Conservation (phyloP, 73 alveolate genomes). For the Tetrahymena borealis region DNA sequence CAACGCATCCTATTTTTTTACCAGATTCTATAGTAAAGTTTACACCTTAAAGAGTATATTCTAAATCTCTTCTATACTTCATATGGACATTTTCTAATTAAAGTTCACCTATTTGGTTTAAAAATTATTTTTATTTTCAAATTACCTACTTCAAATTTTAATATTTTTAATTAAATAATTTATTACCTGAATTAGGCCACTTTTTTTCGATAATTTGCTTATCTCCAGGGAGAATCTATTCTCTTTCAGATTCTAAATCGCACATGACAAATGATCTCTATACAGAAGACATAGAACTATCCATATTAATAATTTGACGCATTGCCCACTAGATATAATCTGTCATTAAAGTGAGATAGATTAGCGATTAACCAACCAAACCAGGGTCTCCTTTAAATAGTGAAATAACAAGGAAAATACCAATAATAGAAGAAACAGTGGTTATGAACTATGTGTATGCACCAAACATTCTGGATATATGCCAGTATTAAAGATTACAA, state of each 20-base stretch:
- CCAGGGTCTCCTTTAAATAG: not conserved
- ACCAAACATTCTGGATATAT: not conserved
- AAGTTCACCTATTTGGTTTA: slow-evolving; percentile 3
- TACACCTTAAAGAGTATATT: slow-evolving; percentile 9
- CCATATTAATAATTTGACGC: not conserved
- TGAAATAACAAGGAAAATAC: not conserved
- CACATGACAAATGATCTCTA: not conserved
- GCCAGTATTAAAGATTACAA: not conserved
- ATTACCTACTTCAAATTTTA: not conserved
- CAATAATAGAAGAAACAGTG: not conserved
- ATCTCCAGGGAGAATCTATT: not conserved
- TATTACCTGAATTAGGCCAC: not conserved
- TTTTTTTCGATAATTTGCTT: not conserved
- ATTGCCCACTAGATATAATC: not conserved
- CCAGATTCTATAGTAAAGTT: slow-evolving; percentile 20
- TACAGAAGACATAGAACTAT: not conserved
- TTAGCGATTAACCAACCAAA: not conserved
- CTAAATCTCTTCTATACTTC: slow-evolving; percentile 19
- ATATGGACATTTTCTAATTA: slow-evolving; percentile 17
- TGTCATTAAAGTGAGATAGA: not conserved
- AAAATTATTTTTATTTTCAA: not conserved
- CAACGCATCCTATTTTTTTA: slow-evolving; percentile 37
- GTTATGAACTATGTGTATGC: not conserved
- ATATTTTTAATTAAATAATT: not conserved
- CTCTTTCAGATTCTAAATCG: not conserved